Evolutionary conservation across 305 asterid genomes (phyloP).

Genomic region (Striga hermonthica): DNA sequence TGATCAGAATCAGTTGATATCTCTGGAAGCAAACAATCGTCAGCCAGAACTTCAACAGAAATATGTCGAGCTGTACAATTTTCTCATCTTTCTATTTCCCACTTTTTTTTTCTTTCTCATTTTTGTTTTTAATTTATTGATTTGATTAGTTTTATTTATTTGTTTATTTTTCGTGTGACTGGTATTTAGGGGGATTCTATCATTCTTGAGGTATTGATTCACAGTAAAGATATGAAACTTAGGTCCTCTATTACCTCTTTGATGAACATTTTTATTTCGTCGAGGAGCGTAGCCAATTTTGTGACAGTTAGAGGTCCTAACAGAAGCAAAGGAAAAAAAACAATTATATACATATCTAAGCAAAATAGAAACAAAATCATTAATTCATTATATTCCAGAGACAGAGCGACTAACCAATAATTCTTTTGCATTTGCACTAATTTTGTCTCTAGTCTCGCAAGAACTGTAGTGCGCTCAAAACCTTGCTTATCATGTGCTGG

Average conservation of each 20-base stretch:
- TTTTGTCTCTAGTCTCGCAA: slow-evolving; percentile 75
- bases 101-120: slow-evolving; percentile 11
- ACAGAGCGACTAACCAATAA: slow-evolving; percentile 65
- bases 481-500: slow-evolving; percentile 99
- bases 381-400: slow-evolving; percentile 13
- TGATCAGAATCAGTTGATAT: slow-evolving; percentile 37
- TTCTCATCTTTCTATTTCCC: background rate
- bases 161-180: too few species aligned
- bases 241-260: slow-evolving; percentile 44
- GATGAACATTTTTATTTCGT: slow-evolving; percentile 38
- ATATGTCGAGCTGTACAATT: slow-evolving; percentile 8
- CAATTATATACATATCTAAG: slow-evolving; percentile 27
- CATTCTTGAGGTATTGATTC: slow-evolving; percentile 17
- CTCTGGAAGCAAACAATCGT: slow-evolving; percentile 38
- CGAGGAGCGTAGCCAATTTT: slow-evolving; percentile 91
- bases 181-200: background rate
- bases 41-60: slow-evolving; percentile 27
- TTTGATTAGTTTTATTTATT: too few species aligned
- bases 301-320: slow-evolving; percentile 74
- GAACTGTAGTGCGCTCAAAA: slow-evolving; percentile 93
- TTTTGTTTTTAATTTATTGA: background rate
- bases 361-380: slow-evolving; percentile 3
- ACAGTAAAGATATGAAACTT: background rate
- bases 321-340: slow-evolving; percentile 31
- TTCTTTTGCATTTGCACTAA: slow-evolving; percentile 74